These are phyloP conservation scores for Brettanomyces sp. DNA, from an alignment of 805 yeast species.

Conservation along the genomic window DNA sequence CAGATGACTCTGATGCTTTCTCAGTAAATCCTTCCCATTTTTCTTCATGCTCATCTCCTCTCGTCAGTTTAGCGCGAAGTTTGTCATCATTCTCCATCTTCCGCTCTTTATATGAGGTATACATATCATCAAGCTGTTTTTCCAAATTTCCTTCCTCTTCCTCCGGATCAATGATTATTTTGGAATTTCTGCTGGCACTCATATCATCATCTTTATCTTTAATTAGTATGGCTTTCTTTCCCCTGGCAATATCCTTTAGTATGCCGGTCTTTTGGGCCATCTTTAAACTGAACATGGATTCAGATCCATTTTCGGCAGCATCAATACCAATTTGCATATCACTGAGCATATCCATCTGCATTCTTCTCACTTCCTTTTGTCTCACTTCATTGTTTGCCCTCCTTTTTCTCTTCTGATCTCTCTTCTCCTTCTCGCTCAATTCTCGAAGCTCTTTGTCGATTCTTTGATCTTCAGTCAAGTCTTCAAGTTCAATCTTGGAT, in stretches of 20 bases:
- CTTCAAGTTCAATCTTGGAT: slow-evolving; percentile 52
- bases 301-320: slow-evolving; percentile 73
- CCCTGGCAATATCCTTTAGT: slow-evolving; percentile 61
- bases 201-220: slow-evolving; percentile 47
- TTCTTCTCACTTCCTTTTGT: slow-evolving; percentile 79
- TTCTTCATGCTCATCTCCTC: slow-evolving; percentile 71
- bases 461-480: slow-evolving; percentile 77
- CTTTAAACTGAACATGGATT: slow-evolving; percentile 71
- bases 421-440: slow-evolving; percentile 61
- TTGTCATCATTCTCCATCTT: slow-evolving; percentile 63
- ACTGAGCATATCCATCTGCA: slow-evolving; percentile 94
- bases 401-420: slow-evolving; percentile 68
- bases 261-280: slow-evolving; percentile 86
- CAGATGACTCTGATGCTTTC: slow-evolving; percentile 13
- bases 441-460: slow-evolving; percentile 77
- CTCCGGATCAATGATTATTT: slow-evolving; percentile 35
- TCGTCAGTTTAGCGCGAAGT: slow-evolving; percentile 55
- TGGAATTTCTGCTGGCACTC: slow-evolving; percentile 8
- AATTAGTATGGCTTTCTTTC: slow-evolving; percentile 61
- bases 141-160: slow-evolving; percentile 66
- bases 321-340: slow-evolving; percentile 91
- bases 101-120: slow-evolving; percentile 55
- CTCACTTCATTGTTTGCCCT: slow-evolving; percentile 73
- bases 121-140: slow-evolving; percentile 76
- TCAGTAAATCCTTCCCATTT: slow-evolving; percentile 67